Evolutionary conservation across 2,329 filamentous ascomycete genomes (phyloP).

Genomic region (Claviceps paspali): DNA sequence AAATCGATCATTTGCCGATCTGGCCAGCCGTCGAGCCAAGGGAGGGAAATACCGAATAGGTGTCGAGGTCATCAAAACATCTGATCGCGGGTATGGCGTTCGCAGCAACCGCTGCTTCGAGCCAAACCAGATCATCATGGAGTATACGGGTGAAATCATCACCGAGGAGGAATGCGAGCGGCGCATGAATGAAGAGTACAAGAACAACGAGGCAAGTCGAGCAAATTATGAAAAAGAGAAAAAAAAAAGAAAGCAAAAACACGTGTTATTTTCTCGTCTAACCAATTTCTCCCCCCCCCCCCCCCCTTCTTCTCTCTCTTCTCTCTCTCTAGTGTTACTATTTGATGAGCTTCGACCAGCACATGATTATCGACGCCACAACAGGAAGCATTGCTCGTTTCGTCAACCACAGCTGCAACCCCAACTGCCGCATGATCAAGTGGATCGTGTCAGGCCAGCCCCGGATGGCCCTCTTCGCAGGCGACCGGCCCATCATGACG

Average conservation of each 20-base stretch:
- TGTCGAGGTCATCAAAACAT: slow-evolving; percentile 87
- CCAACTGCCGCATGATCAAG: slow-evolving; percentile 96
- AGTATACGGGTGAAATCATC: slow-evolving; percentile 96
- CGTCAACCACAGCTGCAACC: slow-evolving; percentile 93
- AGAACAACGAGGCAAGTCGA: slow-evolving; percentile 66
- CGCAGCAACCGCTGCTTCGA: slow-evolving; percentile 78
- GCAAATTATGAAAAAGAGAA: not conserved
- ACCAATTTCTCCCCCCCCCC: not conserved
- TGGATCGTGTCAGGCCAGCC: slow-evolving; percentile 91
- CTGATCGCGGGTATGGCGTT: slow-evolving; percentile 78
- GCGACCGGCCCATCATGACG: slow-evolving; percentile 76
- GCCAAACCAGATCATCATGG: slow-evolving; percentile 90
- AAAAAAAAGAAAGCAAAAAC: not conserved
- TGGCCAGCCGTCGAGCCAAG: slow-evolving; percentile 58
- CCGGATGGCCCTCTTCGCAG: slow-evolving; percentile 92
- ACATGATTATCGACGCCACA: slow-evolving; percentile 96
- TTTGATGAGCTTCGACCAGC: slow-evolving; percentile 95
- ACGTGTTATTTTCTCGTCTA: too few relatives aligned
- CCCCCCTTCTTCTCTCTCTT: not conserved
- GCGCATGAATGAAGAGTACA: slow-evolving; percentile 86
- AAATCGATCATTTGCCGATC: slow-evolving; percentile 75
- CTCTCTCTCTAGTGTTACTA: slow-evolving; percentile 63
- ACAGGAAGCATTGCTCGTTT: slow-evolving; percentile 93
- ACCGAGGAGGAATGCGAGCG: slow-evolving; percentile 86
- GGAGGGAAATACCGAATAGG: slow-evolving; percentile 83